phyloP scores from a whole-genome alignment of 2,329 filamentous ascomycete genomes.

The Chaetomiaceae sp. region DNA sequence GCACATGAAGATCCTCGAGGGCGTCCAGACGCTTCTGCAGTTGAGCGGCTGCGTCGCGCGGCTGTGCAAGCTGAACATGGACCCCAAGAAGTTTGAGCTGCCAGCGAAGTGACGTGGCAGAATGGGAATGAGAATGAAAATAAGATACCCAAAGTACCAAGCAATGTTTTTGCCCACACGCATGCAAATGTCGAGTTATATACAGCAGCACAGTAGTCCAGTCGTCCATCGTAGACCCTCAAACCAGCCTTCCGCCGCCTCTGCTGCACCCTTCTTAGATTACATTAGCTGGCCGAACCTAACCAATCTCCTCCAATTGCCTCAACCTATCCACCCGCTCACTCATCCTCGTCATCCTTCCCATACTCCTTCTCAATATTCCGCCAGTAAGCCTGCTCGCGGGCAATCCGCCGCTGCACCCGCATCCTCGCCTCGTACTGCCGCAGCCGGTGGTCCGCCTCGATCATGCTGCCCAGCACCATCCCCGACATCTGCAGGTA shows the following conservation, averaged over 20 bases:
- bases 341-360: conserved; percentile 38
- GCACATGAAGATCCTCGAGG: conserved; percentile 98
- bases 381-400: conserved; percentile 63
- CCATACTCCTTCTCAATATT: conserved; percentile 57
- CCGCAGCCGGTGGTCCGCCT: conserved; percentile 64
- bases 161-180: no score
- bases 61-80: conserved; percentile 94
- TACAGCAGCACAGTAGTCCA: no score
- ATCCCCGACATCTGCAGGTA: conserved; percentile 82
- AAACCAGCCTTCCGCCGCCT: no score
- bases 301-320: no score
- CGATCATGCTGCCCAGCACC: conserved; percentile 71
- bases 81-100: conserved; percentile 67
- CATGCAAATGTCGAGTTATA: no score
- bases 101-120: conserved; percentile 28
- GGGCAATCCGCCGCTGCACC: conserved; percentile 55
- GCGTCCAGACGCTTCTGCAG: conserved; percentile 90
- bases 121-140: background rate
- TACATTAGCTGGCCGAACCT: no score
- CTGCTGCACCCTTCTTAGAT: no score
- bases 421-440: conserved; percentile 61
- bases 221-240: no score
- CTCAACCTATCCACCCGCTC: background rate
- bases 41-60: conserved; percentile 87
- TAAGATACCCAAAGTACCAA: conserved; percentile 12